A percentile compares a stretch with the other conserved stretches of the same genome.
Conservation (phyloP, 176 grass and related monocot species). For the Cenchrus americanus region DNA sequence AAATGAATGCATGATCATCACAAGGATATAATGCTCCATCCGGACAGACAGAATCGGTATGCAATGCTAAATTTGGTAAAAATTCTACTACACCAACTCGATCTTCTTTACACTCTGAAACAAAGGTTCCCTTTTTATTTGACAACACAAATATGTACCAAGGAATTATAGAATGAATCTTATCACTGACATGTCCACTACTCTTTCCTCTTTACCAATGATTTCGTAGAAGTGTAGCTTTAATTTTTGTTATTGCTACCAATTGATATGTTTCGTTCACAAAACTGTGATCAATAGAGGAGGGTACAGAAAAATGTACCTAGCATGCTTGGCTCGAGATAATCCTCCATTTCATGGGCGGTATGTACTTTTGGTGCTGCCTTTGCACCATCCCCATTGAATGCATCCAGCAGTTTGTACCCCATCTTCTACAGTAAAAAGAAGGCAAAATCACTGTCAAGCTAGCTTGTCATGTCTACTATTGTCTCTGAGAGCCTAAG, state of each 20-base stretch:
- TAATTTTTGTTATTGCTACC: neutral
- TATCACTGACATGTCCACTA: neutral
- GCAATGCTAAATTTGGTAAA: neutral
- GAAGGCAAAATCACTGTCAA: neutral
- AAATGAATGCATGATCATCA: too few species aligned
- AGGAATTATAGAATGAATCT: neutral
- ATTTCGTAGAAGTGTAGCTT: neutral
- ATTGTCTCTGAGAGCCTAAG: neutral
- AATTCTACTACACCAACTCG: neutral
- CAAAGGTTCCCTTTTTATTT: neutral
- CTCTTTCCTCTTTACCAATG: neutral
- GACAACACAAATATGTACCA: neutral
- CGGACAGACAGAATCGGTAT: neutral
- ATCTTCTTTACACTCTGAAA: neutral
- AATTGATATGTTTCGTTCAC: neutral
- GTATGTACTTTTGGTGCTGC: neutral
- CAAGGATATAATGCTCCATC: too few species aligned
- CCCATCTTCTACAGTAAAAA: neutral
- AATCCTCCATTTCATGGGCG: neutral
- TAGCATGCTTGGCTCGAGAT: slow-evolving; percentile 26
- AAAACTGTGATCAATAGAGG: neutral
- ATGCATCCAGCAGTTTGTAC: neutral
- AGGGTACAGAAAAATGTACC: neutral
- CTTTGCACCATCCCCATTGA: too few species aligned
- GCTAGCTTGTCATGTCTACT: neutral